Conservation (phyloP, 2,329 filamentous ascomycete species). For the Tothia fuscella region DNA sequence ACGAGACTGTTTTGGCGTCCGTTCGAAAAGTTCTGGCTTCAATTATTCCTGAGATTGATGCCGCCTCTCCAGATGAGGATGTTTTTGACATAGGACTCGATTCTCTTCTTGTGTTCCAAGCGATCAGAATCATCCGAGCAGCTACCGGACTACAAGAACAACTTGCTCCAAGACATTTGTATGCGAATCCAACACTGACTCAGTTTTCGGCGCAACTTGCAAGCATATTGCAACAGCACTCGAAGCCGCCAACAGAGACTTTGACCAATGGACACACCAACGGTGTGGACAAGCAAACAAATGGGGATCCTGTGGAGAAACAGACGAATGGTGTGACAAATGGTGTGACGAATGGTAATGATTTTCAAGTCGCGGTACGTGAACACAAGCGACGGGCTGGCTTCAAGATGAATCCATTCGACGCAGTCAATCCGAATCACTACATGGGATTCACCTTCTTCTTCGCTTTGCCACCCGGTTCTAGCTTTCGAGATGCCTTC, state of each 20-base stretch:
- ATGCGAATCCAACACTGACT: slow-evolving; percentile 20
- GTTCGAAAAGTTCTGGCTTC: slow-evolving; percentile 11
- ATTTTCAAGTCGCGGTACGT: slow-evolving; percentile 12
- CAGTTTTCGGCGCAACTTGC: slow-evolving; percentile 19
- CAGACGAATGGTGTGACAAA: no score
- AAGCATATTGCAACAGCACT: slow-evolving; percentile 13
- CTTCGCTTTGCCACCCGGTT: slow-evolving; percentile 21
- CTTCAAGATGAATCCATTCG: slow-evolving; percentile 22
- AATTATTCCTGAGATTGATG: slow-evolving; percentile 9
- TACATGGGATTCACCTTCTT: slow-evolving; percentile 25
- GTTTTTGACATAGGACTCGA: slow-evolving; percentile 21
- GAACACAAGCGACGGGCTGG: slow-evolving; percentile 18
- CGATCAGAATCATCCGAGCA: slow-evolving; percentile 21
- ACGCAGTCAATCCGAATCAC: slow-evolving; percentile 23
- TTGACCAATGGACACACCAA: not conserved
- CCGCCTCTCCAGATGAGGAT: slow-evolving; percentile 16
- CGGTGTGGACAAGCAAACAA: not conserved
- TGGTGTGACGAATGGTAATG: no score
- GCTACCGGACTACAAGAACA: slow-evolving; percentile 20
- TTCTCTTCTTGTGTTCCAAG: slow-evolving; percentile 20
- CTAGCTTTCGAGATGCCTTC: slow-evolving; percentile 21
- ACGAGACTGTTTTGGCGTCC: slow-evolving; percentile 15
- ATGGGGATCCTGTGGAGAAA: slow-evolving; percentile 1
- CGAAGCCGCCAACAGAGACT: slow-evolving; percentile 1
- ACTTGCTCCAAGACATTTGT: slow-evolving; percentile 25